phyloP scores from a whole-genome alignment of 2,329 filamentous ascomycete species.

The Cryphonectria parasitica region DNA sequence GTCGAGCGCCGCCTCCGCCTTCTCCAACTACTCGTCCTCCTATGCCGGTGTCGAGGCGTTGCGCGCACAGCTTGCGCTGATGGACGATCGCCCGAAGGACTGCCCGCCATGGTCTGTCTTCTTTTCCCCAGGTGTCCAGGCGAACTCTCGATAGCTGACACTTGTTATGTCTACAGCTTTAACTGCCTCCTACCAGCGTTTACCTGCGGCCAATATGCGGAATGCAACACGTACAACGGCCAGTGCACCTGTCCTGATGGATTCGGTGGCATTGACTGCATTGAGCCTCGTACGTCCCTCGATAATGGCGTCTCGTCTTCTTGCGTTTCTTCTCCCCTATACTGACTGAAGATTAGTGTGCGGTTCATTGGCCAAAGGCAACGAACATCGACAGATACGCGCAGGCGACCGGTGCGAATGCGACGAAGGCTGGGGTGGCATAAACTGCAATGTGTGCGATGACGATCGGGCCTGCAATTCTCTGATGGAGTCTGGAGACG shows the following conservation, averaged over 20 bases:
- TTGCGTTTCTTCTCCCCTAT: constrained; percentile 1
- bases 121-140: not conserved
- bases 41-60: constrained; percentile 53
- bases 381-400: constrained; percentile 73
- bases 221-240: constrained; percentile 87
- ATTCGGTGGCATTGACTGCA: constrained; percentile 92
- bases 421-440: constrained; percentile 90
- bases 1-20: constrained; percentile 45
- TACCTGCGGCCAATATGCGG: constrained; percentile 85
- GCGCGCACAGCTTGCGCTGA: constrained; percentile 69
- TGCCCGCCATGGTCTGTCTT: constrained; percentile 74
- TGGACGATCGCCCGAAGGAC: constrained; percentile 73
- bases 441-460: constrained; percentile 97
- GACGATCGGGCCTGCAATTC: constrained; percentile 82
- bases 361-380: constrained; percentile 80
- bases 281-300: constrained; percentile 67
- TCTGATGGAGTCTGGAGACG: constrained; percentile 80
- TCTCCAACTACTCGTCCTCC: constrained; percentile 59
- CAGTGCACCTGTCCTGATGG: constrained; percentile 92
- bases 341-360: constrained; percentile 60
- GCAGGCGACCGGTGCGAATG: constrained; percentile 76
- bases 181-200: constrained; percentile 96
- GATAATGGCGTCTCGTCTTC: not conserved
- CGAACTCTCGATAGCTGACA: constrained; percentile 24
- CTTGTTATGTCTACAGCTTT: constrained; percentile 64